Conservation (phyloP, 2,329 filamentous ascomycete species). For the Phoma sp. region DNA sequence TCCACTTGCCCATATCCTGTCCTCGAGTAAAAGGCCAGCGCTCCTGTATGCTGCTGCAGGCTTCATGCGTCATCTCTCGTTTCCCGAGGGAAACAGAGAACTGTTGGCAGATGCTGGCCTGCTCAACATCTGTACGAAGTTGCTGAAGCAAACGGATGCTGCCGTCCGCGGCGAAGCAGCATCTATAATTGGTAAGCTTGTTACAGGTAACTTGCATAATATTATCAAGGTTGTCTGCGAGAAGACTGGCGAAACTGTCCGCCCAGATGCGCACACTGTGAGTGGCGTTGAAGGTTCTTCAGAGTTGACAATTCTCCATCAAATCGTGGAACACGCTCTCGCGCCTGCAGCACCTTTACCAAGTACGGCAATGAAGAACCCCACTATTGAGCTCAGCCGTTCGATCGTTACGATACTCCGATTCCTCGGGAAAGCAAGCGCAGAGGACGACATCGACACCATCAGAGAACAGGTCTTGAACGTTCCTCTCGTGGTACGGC, state of each 20-base stretch:
- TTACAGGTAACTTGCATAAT: slow-evolving; percentile 40
- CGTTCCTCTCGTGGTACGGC: slow-evolving; percentile 38
- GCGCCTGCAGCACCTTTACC: slow-evolving; percentile 40
- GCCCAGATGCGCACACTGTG: slow-evolving; percentile 18
- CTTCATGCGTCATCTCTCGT: slow-evolving; percentile 45
- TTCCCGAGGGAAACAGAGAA: slow-evolving; percentile 41
- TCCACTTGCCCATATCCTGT: slow-evolving; percentile 37
- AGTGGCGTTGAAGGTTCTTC: slow-evolving; percentile 22
- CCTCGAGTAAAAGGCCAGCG: slow-evolving; percentile 33
- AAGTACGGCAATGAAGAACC: slow-evolving; percentile 48
- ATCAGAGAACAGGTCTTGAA: slow-evolving; percentile 35
- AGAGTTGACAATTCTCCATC: slow-evolving; percentile 33
- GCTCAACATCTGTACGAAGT: slow-evolving; percentile 36
- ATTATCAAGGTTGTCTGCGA: slow-evolving; percentile 38
- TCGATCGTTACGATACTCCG: slow-evolving; percentile 27
- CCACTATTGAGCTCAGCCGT: slow-evolving; percentile 40
- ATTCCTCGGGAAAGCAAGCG: slow-evolving; percentile 24
- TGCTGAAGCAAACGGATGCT: slow-evolving; percentile 37
- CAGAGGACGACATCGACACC: slow-evolving; percentile 31
- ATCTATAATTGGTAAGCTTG: slow-evolving; percentile 43
- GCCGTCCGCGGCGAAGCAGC: slow-evolving; percentile 45
- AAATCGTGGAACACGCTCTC: slow-evolving; percentile 39
- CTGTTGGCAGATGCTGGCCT: slow-evolving; percentile 41
- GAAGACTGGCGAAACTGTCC: slow-evolving; percentile 19
- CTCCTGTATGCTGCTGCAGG: slow-evolving; percentile 46